A percentile compares a stretch with the other conserved stretches of the same genome.
Evolutionary conservation across 2,329 filamentous ascomycete genomes (phyloP).

Genomic region (Fusarium veterinarium): DNA sequence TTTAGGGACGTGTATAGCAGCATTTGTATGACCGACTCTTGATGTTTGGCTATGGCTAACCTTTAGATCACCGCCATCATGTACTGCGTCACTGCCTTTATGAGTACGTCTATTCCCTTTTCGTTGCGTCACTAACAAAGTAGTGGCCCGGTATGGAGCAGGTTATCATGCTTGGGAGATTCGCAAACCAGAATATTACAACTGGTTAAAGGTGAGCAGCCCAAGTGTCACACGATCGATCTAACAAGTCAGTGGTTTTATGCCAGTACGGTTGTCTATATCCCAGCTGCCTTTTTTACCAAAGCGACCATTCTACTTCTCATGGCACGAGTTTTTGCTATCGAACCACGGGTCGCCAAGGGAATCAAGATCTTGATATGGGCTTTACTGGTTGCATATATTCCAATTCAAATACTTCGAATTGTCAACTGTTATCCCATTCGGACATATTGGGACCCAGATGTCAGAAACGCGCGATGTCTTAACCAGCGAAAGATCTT

Average conservation of each 20-base stretch:
- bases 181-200: conserved; percentile 26
- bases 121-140: not conserved
- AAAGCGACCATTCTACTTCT: conserved; percentile 39
- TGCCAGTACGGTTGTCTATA: conserved; percentile 35
- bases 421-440: conserved; percentile 57
- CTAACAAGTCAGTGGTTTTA: conserved; percentile 38
- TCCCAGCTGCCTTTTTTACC: conserved; percentile 38
- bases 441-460: conserved; percentile 53
- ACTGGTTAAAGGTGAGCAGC: conserved; percentile 31
- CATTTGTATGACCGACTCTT: conserved; percentile 23
- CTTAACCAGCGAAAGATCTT: conserved; percentile 50
- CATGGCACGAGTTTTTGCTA: conserved; percentile 39
- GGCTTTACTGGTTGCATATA: conserved; percentile 26
- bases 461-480: conserved; percentile 44
- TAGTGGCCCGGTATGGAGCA: conserved; percentile 35
- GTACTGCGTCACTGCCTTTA: conserved; percentile 22
- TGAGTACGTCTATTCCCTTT: conserved; percentile 18
- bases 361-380: conserved; percentile 34
- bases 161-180: conserved; percentile 42
- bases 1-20: conserved; percentile 32
- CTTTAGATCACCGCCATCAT: conserved; percentile 14
- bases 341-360: conserved; percentile 26
- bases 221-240: fast-evolving
- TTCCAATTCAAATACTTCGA: conserved; percentile 50
- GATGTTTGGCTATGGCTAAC: not conserved